phyloP scores from a whole-genome alignment of 768 basidiomycete genomes.

The Lactarius trivialis region DNA sequence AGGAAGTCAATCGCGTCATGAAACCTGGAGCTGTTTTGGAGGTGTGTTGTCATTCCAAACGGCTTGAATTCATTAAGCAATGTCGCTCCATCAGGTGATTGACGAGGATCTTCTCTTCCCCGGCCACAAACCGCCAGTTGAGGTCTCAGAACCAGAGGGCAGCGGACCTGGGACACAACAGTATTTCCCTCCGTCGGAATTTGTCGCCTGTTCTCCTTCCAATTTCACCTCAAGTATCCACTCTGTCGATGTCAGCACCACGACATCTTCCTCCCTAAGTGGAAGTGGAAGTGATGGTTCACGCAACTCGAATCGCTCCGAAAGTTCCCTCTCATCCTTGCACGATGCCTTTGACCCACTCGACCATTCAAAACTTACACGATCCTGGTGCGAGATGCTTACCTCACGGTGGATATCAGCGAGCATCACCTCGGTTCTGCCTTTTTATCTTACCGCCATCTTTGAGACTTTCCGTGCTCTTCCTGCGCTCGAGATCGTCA shows the following conservation, averaged over 20 bases:
- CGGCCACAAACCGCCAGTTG: slow-evolving; percentile 26
- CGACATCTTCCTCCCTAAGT: neutral
- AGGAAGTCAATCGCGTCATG: slow-evolving; percentile 67
- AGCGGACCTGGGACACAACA: neutral
- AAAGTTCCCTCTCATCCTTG: neutral
- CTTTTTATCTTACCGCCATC: slow-evolving; percentile 22
- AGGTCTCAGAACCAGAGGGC: neutral
- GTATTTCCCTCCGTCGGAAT: neutral
- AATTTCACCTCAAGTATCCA: neutral
- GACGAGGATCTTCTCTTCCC: slow-evolving; percentile 75
- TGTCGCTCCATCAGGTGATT: slow-evolving; percentile 42
- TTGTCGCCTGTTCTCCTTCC: neutral
- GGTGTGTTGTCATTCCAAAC: slow-evolving; percentile 34
- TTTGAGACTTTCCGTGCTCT: slow-evolving; percentile 19
- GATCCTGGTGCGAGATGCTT: slow-evolving; percentile 23
- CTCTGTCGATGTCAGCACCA: neutral
- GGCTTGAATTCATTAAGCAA: neutral
- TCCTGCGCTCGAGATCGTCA: slow-evolving; percentile 19
- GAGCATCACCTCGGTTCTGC: slow-evolving; percentile 18
- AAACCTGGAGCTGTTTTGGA: slow-evolving; percentile 57
- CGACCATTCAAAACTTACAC: slow-evolving; percentile 20
- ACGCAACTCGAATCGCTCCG: neutral
- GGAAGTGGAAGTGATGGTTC: neutral
- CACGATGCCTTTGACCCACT: slow-evolving; percentile 7
- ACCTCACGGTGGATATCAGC: slow-evolving; percentile 17